These are phyloP conservation scores for Euphorbia tirucalli DNA, from an alignment of 345 rosid species.

Conservation along the genomic window DNA sequence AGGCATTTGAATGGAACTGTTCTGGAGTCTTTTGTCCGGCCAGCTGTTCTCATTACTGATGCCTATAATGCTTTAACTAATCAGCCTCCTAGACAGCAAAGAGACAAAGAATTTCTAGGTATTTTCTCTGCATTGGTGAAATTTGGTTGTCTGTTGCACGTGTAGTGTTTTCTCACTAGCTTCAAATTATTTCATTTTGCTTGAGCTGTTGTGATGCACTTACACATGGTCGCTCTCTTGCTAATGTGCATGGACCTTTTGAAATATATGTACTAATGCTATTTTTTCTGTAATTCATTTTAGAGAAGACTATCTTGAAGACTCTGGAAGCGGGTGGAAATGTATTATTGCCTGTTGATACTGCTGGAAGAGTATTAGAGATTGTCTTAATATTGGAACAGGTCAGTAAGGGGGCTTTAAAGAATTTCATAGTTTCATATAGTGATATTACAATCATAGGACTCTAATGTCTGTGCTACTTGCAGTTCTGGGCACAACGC, in stretches of 20 bases:
- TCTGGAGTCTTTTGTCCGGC: constrained; percentile 84
- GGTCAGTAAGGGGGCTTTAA: constrained; percentile 38
- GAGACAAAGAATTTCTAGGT: constrained; percentile 85
- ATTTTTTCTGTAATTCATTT: constrained; percentile 9
- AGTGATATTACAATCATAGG: constrained; percentile 16
- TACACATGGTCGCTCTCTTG: constrained; percentile 8
- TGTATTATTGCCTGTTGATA: constrained; percentile 87
- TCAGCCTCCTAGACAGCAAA: constrained; percentile 74
- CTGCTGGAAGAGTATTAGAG: constrained; percentile 91
- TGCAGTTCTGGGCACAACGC: constrained; percentile 74
- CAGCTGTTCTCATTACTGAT: constrained; percentile 96
- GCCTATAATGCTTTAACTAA: constrained; percentile 85
- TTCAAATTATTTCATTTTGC: background rate
- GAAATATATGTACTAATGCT: background rate
- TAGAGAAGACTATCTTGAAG: constrained; percentile 57
- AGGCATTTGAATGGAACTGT: constrained; percentile 99
- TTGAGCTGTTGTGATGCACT: background rate
- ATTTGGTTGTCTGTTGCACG: background rate
- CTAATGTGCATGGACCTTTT: background rate
- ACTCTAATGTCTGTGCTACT: constrained; percentile 31
- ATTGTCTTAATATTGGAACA: constrained; percentile 86
- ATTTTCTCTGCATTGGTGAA: constrained; percentile 10
- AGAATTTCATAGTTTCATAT: constrained; percentile 10
- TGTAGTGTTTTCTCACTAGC: background rate
- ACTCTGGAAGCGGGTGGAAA: constrained; percentile 82